Base-by-base conservation (phyloP, 2,329 filamentous ascomycete genomes). In the Nemania sp. region DNA sequence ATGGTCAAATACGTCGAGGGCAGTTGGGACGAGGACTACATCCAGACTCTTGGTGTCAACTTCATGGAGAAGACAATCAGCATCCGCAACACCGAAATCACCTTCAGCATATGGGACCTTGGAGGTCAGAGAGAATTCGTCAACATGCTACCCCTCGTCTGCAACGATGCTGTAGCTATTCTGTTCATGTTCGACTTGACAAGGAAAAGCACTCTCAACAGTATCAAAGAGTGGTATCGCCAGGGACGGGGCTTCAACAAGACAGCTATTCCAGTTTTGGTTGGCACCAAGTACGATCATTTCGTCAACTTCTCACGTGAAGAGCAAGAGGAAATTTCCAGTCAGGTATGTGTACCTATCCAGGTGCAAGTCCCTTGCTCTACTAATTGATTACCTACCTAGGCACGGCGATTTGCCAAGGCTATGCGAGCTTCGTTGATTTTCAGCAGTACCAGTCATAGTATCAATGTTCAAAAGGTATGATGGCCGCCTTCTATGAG, bases 51-150 rank as follows among this genome's bases (percentile, higher is more conserved):
- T 39, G 94, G 94, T 63, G 94, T 99, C 74, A 99, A 99, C 74
- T 99, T 99, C 75, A 99, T 99, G 94, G 94, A 99, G 74, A 99
- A 99, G 81, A 99, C 94, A 30, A 99, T 99, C 70, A 96, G 91
- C 59, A 99, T 99, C 73, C 89, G 94, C 59, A 99, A 99, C 75
- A 99, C 94, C 14, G 94, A 99, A 75, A 99, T 99, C 73, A 99
- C 94, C 37, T 99, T 99, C 76, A 96, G 91, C 57, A 99, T 99
- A 70, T 99, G 94, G 94, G 94, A 99, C 78, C 76, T 99, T 50
- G 94, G 94, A 65, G 94, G 94, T 62, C 94, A 99, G 78, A 88
- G 94, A 69, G 94, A 99, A 75, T 99, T 99, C 69, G 94, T 99
- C 75, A 99, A 99, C 78, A 99, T 99, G 94, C 79, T 99, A 58